A percentile compares a stretch with the other conserved stretches of the same genome.
Conservation (phyloP, 139 green algal genomes). For the Auxenochlorella pyrenoidosa region DNA sequence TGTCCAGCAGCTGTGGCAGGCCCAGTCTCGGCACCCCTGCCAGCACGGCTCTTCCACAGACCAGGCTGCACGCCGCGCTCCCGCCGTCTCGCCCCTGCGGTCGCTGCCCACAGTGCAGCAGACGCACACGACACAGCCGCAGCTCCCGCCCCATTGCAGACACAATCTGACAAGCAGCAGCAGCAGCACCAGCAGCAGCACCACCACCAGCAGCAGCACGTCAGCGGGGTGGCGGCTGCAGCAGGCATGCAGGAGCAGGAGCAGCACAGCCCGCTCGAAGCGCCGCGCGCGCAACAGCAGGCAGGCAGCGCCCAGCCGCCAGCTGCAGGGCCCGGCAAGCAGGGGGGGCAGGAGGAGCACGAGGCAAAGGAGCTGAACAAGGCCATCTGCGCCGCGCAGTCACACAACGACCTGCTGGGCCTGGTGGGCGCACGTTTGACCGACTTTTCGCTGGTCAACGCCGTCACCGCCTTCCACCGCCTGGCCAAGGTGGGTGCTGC, state of each 20-base stretch:
- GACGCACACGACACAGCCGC: not conserved
- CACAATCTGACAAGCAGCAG: not conserved
- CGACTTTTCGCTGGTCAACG: conserved; percentile 41
- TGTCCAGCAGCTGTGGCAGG: too few relatives aligned
- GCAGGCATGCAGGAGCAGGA: not conserved
- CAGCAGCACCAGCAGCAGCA: not conserved
- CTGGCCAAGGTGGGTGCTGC: conserved; percentile 41
- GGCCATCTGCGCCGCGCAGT: not conserved
- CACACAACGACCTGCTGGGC: not conserved
- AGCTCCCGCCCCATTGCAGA: not conserved
- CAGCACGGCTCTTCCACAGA: too few relatives aligned
- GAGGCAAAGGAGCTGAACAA: not conserved
- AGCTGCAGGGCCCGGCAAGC: not conserved
- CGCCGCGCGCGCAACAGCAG: not conserved
- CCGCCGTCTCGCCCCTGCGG: too few relatives aligned
- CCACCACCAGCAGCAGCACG: not conserved
- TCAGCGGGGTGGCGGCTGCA: too few relatives aligned
- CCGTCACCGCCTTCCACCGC: conserved; percentile 49
- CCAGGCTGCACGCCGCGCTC: too few relatives aligned
- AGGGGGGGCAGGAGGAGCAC: not conserved
- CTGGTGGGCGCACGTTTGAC: not conserved
- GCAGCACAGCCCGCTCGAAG: not conserved
- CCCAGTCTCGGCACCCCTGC: too few relatives aligned
- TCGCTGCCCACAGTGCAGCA: not conserved
- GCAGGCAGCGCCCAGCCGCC: too few relatives aligned